Evolutionary conservation across 495 filamentous ascomycete species (phyloP), one percentile per base, ranked within the genome.

Genomic region (Aspergillus biplanus): DNA sequence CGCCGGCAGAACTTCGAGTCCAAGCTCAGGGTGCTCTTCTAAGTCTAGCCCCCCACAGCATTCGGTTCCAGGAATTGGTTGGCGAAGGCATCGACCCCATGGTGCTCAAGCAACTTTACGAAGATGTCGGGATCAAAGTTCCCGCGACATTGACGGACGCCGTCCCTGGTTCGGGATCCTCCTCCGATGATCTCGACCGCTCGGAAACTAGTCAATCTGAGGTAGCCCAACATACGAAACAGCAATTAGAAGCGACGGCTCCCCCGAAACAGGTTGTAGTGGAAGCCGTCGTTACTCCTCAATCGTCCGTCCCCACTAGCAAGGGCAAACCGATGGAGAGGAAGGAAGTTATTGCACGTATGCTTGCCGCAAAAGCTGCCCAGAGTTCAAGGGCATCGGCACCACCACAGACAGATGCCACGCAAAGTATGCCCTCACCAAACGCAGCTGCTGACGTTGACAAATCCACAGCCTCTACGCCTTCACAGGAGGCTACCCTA

Each of bases 301-400:
- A 68, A 31, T n/a, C 66, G 11, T 34, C 65, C 33, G 34, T 58
- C 11, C 76, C 70, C 55, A 56, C 65, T 15, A 66, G 70, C 2
- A 18, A 67, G 7, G 63, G 61, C 5, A 87, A 85, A 65, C 81
- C 85, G 7, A 78, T 92, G 67, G 89, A 91, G 66, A 83, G 90
- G 33, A 92, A 92, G 65, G 89, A 92, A 63, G 83, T 90, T 46
- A 91, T 91, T 67, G 89, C 90, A 16, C 83, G 86, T 48, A 85
- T 92, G 69, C 80, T 91, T 53, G 90, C 91, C 44, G 88, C 76
- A 1, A 84, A 82, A 62, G 79, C 79, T 65, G 77, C 77, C 47
- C 75, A 70, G 65, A 58, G 61, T 62, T 65, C 67, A 44, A 61
- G 67, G 32, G 39, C 67, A 44, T 65, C 65, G 55, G 47, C 53